These are phyloP conservation scores for Fulvia fulva DNA, from an alignment of 2,329 filamentous ascomycete species.

Conservation along the genomic window DNA sequence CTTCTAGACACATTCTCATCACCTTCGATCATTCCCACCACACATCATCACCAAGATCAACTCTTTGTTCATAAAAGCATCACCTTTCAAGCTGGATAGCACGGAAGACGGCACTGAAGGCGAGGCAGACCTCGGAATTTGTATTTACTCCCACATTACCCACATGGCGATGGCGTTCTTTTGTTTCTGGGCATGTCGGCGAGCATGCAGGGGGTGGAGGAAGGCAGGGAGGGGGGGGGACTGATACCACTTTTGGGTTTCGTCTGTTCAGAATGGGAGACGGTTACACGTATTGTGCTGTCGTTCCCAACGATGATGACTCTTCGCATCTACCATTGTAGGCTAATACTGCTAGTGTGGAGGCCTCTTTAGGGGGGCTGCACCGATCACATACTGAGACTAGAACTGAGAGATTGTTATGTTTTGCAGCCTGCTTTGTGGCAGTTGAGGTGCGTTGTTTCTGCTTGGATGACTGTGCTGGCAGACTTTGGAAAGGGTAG, in stretches of 20 bases:
- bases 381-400: background rate
- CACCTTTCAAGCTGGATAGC: background rate
- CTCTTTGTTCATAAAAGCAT: conserved; percentile 3
- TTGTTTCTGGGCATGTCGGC: conserved; percentile 3
- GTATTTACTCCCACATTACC: background rate
- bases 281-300: background rate
- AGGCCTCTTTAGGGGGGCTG: too few relatives aligned
- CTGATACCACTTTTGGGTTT: background rate
- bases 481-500: too few relatives aligned
- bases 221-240: background rate
- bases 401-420: background rate
- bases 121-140: background rate
- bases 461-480: too few relatives aligned
- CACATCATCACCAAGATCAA: background rate
- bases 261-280: background rate
- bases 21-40: background rate
- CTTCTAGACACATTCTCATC: conserved; percentile 57
- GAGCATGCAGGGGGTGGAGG: background rate
- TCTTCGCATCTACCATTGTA: background rate
- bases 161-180: conserved; percentile 9
- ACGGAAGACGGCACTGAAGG: background rate
- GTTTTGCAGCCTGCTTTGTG: background rate
- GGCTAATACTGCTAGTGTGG: background rate
- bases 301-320: background rate
- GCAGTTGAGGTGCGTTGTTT: too few relatives aligned